A percentile compares a stretch with the other conserved stretches of the same genome.
Evolutionary conservation across 805 yeast genomes (phyloP).

Genomic region (Saccharomycopsis amapae): DNA sequence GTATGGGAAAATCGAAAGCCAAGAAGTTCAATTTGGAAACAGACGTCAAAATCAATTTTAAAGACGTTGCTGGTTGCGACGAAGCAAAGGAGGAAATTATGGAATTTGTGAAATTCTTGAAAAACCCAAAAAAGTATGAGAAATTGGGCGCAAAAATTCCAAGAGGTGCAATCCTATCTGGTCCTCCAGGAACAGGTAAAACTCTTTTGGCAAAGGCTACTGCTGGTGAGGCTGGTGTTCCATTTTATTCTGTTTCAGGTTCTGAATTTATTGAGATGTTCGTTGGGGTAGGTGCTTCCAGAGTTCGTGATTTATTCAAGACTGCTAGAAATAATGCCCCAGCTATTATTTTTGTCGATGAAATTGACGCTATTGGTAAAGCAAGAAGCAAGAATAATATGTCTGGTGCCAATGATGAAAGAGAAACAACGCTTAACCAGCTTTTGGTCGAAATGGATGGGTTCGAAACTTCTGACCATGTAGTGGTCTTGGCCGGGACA

Average conservation of each 20-base stretch:
- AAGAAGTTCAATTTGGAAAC: constrained; percentile 77
- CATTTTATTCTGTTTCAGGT: constrained; percentile 85
- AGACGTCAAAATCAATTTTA: constrained; percentile 73
- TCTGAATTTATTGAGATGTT: constrained; percentile 97
- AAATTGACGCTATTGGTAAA: constrained; percentile 93
- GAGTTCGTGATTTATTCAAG: constrained; percentile 88
- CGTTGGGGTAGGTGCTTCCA: constrained; percentile 92
- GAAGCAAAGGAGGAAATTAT: constrained; percentile 92
- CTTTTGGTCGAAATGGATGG: constrained; percentile 95
- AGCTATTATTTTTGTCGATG: constrained; percentile 85
- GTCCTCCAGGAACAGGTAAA: constrained; percentile 98
- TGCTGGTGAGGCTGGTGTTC: constrained; percentile 95
- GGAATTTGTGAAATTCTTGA: constrained; percentile 89
- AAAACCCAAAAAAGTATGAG: constrained; percentile 79
- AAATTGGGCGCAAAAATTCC: constrained; percentile 90
- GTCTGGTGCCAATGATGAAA: constrained; percentile 83
- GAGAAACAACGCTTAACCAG: constrained; percentile 90
- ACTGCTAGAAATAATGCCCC: constrained; percentile 90
- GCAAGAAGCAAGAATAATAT: constrained; percentile 63
- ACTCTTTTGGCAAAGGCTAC: constrained; percentile 89
- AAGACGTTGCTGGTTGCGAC: constrained; percentile 91
- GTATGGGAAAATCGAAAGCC: constrained; percentile 73
- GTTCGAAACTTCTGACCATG: constrained; percentile 78
- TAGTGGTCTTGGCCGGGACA: constrained; percentile 92
- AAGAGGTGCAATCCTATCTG: constrained; percentile 88